Evolutionary conservation across 192 early-diverging fungal genomes (phyloP), one percentile per base, ranked within the genome.

Genomic region (Rhizophlyctis rosea): DNA sequence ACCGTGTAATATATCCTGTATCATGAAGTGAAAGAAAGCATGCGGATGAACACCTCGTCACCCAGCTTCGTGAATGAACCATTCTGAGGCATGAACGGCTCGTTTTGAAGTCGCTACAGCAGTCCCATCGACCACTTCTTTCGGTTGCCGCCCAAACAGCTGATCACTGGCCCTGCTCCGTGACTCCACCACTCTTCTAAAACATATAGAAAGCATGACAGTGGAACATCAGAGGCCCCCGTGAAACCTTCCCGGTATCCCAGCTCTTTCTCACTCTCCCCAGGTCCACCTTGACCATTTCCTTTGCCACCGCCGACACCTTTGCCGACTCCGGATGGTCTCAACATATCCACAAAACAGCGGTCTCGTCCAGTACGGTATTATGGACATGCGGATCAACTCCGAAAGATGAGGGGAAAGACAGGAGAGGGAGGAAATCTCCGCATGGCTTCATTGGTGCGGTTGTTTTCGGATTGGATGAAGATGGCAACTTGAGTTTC

Each of bases 341-440:
- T 2, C 53, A 3, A 47, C 70, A 61, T 2, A 50, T 30, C 70
- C 70, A 72, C 25, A 72, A 32, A 13, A 72, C 64, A n/a, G 52
- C 50, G 11, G 25, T 16, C 31, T 73, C 66, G 29, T 56, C 54
- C 47, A 68, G 44, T 47, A 69, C 51, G 25, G 59, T 48, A 30
- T 61, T 33, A 4, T n/a, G 47, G 3, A 61, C 59, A 4, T 48
- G 59, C 18, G 23, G 27, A n/a, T 59, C 35, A 3, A 18, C 4
- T 48, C 47, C 48, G 3, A 9, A 47, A 31, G 56, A 44, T 13
- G 23, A 25, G 56, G 68, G 61, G 3, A 73, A 59, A 21, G 44
- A 23, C 13, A 73, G 48, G 9, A 68, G 34, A n/a, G 65, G 71
- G 53, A 73, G 63, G 50, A 72, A 35, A 32, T 72, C 54, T 11